Evolutionary conservation across 495 filamentous ascomycete species (phyloP), one percentile per base, ranked within the genome.

Genomic region (Aspergillus wentii): DNA sequence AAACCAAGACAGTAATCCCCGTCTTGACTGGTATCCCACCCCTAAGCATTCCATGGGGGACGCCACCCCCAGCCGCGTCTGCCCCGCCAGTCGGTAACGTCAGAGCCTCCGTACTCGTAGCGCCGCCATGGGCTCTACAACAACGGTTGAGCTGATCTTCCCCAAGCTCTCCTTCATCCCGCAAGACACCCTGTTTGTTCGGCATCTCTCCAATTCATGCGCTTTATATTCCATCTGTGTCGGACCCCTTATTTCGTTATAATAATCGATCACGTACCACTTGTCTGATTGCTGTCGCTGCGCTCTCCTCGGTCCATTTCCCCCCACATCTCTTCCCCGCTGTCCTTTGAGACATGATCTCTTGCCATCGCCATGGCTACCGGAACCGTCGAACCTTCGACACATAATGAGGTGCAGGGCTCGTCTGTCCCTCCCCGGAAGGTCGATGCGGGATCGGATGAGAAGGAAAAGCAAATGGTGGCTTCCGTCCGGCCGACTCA

Each of bases 391-490:
- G 55, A 71, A 33, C 64, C 59, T 43, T 53, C 64, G 43, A 46
- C 55, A 41, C 54, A 59, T 53, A 51, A 59, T 49, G 59, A 66
- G 40, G 55, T 57, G 29, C 58, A 61, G 43, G 43, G 39, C 14
- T 51, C 49, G 18, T 50, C 52, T 30, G 21, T 44, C n/a, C 35
- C 49, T 26, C 25, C 40, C 22, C 56, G 43, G 33, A 45, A 52
- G 39, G 35, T 56, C 38, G 61, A 66, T 46, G 65, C 64, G 45
- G 43, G 58, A n/a, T 54, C 56, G 10, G 68, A 65, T 43, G 68
- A 76, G 30, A 69, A 72, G 29, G 72, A 79, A 43, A 75, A 70
- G 52, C 59, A 61, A 25, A 46, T 64, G 25, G 49, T 75, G 16
- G 60, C 62, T 9, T 60, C 63, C 22, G 47, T 71, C 39, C 74